phyloP scores from a whole-genome alignment of 345 rosid species.

The Dovyalis caffra region DNA sequence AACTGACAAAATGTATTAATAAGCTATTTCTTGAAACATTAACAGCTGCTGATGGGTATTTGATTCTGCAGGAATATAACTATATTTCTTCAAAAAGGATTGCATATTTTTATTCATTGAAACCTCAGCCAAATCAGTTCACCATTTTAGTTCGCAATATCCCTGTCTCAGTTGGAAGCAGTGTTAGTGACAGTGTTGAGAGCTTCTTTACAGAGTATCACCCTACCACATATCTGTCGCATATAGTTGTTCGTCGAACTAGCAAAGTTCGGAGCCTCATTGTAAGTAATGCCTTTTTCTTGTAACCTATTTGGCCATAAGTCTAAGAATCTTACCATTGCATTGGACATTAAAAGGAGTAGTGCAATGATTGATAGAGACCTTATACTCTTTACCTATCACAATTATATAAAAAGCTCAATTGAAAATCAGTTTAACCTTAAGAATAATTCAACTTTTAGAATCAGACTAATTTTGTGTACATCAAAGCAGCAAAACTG shows the following conservation, averaged over 20 bases:
- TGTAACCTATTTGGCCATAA: no score
- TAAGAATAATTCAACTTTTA: no score
- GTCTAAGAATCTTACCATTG: no score
- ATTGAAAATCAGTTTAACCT: no score
- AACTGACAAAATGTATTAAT: not conserved
- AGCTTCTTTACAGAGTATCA: constrained; percentile 71
- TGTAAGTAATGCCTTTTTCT: constrained; percentile 44
- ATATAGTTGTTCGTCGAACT: constrained; percentile 70
- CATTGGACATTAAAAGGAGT: no score
- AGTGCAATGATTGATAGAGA: no score
- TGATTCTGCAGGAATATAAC: constrained; percentile 69
- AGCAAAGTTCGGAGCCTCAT: constrained; percentile 63
- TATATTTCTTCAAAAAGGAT: constrained; percentile 70
- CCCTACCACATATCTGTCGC: constrained; percentile 73
- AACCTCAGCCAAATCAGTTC: constrained; percentile 92
- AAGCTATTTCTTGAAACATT: not conserved
- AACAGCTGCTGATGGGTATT: constrained; percentile 6
- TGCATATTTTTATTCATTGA: constrained; percentile 67
- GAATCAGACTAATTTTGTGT: no score
- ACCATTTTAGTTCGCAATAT: constrained; percentile 78
- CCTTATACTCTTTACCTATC: no score
- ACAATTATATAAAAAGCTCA: no score
- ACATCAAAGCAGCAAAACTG: no score
- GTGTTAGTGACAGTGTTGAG: constrained; percentile 74
- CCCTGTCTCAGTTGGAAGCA: constrained; percentile 66